These are phyloP conservation scores for Madurella mycetomatis DNA, from an alignment of 2,329 filamentous ascomycete species.

Conservation along the genomic window DNA sequence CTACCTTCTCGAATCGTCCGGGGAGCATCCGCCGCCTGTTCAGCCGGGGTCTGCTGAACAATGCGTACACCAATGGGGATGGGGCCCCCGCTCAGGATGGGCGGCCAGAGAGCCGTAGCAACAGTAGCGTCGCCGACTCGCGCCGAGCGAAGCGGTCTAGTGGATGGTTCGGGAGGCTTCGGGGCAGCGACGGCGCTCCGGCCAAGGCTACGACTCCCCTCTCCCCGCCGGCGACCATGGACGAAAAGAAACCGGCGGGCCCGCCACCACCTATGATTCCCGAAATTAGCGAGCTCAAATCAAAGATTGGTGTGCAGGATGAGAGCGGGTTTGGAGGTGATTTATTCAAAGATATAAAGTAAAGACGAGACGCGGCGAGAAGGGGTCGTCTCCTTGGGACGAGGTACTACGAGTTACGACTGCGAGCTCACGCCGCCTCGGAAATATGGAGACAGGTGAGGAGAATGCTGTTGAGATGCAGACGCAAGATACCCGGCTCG, in stretches of 20 bases:
- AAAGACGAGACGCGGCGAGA: conserved; percentile 18
- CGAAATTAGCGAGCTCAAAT: conserved; percentile 50
- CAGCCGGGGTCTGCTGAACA: conserved; percentile 52
- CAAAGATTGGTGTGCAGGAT: conserved; percentile 43
- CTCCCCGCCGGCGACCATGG: conserved; percentile 15
- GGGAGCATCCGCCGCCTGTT: conserved; percentile 56
- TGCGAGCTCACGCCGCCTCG: background rate
- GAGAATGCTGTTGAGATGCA: conserved; percentile 21
- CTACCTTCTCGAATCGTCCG: conserved; percentile 47
- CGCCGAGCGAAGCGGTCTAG: conserved; percentile 53
- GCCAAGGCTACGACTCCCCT: conserved; percentile 36
- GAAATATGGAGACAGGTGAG: background rate
- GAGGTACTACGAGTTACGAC: conserved; percentile 2
- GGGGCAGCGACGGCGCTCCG: conserved; percentile 33
- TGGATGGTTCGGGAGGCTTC: conserved; percentile 56
- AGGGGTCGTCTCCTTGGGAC: conserved; percentile 6
- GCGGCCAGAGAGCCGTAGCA: conserved; percentile 49
- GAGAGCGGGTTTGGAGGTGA: conserved; percentile 46
- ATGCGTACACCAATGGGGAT: conserved; percentile 48
- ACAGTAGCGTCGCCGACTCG: conserved; percentile 46
- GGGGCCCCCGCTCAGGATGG: conserved; percentile 32
- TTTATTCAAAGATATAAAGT: conserved; percentile 58
- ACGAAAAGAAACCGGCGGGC: conserved; percentile 38
- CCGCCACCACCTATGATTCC: conserved; percentile 60
- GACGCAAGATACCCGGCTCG: conserved; percentile 31